Base-by-base conservation (phyloP, 805 yeast species). In the Ogataea glucozyma region DNA sequence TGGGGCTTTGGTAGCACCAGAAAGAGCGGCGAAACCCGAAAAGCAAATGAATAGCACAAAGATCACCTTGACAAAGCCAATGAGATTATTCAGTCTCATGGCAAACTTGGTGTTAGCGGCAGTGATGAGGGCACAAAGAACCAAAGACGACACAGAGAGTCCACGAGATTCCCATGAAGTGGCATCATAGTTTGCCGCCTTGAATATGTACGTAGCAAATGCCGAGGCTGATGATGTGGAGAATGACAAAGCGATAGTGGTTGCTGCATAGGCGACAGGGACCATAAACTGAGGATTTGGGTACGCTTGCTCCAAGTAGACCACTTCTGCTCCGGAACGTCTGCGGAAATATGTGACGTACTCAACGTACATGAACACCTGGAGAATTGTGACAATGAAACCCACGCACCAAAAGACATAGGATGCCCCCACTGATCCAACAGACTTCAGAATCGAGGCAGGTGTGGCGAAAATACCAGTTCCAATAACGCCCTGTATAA, bases 281-380 rank as follows among this genome's bases (percentile, higher is more conserved):
- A 83, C 74, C 46, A 87, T 69, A 57, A 82, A 85, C 59, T 69
- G 75, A 31, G 95, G 95, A 53, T 76, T 79, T 38, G 71, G 72
- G 66, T 72, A 87, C 38, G 85, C 76, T 53, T 75, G 82, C 60
- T 86, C 93, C 53, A 87, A 66, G 60, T 87, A 87, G 56, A 84
- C 85, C 65, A 85, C 85, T 58, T 87, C 95, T 52, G 93, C 96
- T 52, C 95, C 95, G 56, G 86, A 85, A 66, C 84, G 77, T 47
- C 66, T 66, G 13, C 71, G 69, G 46, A 60, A 70, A 47, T 72
- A 72, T 4, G 70, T 63, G 22, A 66, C 69, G 48, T 57, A 72
- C 47, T 72, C 75, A 29, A 71, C 62, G 48, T 69, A 70, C 23
- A 71, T 63, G 30, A 57, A 55, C 23, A 69, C 54, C 35, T 67